Evolutionary conservation across 202 grass and related monocot species (phyloP).

Genomic region (Zizania palustris): DNA sequence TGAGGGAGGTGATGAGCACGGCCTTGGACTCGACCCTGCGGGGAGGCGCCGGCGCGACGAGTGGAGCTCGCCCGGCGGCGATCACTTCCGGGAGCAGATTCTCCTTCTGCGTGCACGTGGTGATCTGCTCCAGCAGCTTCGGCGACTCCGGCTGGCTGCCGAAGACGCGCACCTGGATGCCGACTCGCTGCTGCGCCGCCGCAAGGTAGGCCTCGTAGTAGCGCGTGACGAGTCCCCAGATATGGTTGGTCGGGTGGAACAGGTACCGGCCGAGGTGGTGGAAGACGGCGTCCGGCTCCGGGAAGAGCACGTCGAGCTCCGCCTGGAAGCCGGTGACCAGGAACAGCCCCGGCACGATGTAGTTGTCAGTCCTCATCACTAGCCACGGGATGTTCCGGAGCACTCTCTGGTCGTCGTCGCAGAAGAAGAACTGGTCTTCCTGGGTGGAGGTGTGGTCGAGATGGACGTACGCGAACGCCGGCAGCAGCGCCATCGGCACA

Average conservation of each 20-base stretch:
- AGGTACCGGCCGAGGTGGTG: slow-evolving; percentile 58
- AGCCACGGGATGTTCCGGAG: slow-evolving; percentile 51
- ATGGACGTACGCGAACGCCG: slow-evolving; percentile 53
- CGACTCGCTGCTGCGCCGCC: slow-evolving; percentile 35
- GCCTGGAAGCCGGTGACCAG: slow-evolving; percentile 38
- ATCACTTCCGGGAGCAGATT: slow-evolving; percentile 35
- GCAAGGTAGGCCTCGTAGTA: slow-evolving; percentile 50
- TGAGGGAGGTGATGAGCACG: slow-evolving; percentile 56
- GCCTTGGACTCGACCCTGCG: slow-evolving; percentile 16
- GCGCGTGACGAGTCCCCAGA: slow-evolving; percentile 49
- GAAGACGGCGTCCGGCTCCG: slow-evolving; percentile 45
- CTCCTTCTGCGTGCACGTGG: slow-evolving; percentile 29
- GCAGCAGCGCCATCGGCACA: neutral
- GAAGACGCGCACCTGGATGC: slow-evolving; percentile 59
- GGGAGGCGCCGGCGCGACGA: neutral
- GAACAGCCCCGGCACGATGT: slow-evolving; percentile 61
- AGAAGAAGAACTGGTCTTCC: slow-evolving; percentile 57
- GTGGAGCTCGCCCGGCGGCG: neutral
- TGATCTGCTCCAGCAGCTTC: slow-evolving; percentile 44
- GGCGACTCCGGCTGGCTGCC: slow-evolving; percentile 5
- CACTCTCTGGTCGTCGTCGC: slow-evolving; percentile 60
- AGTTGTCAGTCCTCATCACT: slow-evolving; percentile 56
- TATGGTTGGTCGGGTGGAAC: slow-evolving; percentile 53
- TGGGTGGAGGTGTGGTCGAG: slow-evolving; percentile 44
- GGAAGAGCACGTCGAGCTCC: slow-evolving; percentile 58